These are phyloP conservation scores for Pyricularia pennisetigena DNA, from an alignment of 2,329 filamentous ascomycete genomes.

Conservation along the genomic window DNA sequence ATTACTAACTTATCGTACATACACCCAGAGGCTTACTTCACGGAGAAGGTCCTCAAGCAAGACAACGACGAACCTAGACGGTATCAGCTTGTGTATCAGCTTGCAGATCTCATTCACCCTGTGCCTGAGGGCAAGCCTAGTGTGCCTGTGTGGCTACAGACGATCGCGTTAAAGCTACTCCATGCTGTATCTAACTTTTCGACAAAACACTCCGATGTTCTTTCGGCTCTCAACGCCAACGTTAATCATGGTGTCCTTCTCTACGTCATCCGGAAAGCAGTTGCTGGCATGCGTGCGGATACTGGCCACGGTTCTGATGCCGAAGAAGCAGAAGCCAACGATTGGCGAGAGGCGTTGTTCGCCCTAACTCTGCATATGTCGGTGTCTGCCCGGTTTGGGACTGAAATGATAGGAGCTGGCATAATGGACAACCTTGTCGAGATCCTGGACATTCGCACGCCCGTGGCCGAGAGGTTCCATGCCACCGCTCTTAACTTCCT, in stretches of 20 bases:
- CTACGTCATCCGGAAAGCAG: conserved; percentile 84
- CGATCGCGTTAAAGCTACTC: conserved; percentile 69
- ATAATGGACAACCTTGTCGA: conserved; percentile 86
- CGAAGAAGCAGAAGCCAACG: conserved; percentile 60
- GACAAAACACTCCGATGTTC: conserved; percentile 68
- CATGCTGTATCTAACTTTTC: conserved; percentile 79
- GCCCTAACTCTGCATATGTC: conserved; percentile 77
- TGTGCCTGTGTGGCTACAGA: conserved; percentile 70
- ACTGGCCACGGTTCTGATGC: conserved; percentile 40
- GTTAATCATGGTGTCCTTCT: conserved; percentile 94
- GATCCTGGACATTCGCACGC: conserved; percentile 72
- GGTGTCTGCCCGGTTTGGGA: conserved; percentile 62
- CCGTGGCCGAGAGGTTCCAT: conserved; percentile 73
- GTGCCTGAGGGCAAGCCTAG: conserved; percentile 17
- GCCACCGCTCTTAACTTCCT: conserved; percentile 79
- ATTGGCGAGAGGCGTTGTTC: conserved; percentile 87
- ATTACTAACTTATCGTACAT: conserved; percentile 90
- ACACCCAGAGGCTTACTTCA: conserved; percentile 70
- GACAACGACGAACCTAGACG: conserved; percentile 84
- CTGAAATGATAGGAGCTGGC: conserved; percentile 80
- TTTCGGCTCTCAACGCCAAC: conserved; percentile 84
- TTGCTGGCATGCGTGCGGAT: conserved; percentile 59
- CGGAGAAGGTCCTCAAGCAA: conserved; percentile 75
- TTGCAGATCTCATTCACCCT: conserved; percentile 85
- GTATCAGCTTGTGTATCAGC: conserved; percentile 83